Evolutionary conservation across 176 grass and related monocot genomes (phyloP), one percentile per base, ranked within the genome.

Genomic region (Coix lacrymajobi): DNA sequence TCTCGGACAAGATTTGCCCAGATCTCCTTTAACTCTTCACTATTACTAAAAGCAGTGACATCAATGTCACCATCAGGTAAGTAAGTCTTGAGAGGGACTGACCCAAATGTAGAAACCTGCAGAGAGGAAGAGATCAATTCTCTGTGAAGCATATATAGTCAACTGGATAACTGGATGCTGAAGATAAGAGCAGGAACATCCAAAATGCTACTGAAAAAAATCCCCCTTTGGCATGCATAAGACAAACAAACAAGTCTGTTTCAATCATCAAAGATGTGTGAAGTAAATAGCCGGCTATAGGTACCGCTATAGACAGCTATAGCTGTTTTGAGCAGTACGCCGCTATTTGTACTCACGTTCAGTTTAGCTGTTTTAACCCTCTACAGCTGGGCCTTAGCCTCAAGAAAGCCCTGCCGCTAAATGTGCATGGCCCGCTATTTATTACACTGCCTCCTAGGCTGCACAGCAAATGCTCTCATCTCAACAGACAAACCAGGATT

Each of bases 21-120:
- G 66, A 78, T 82, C 77, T 91, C 90, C 80, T 97, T 97, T 70
- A 94, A 75, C 49, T 91, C 87, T 54, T 94, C 89, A 72, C 89
- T 89, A 79, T 89, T 58, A 81, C 88, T 91, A 82, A 94, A 87
- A 78, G 88, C 88, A 76, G 95, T 97, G 77, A 97, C 89, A 88
- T 97, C 95, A 79, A 97, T 97, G 69, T 97, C 95, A 89, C 95
- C 95, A 91, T 97, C 95, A 66, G 95, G 95, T 88, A 97, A 94
- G 80, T 97, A 97, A 17, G 95, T 97, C 92, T 94, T 97, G 17
- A 97, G 81, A 84, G 95, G 95, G 44, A 92, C 92, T n/a, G 95
- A 97, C 31, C 95, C 95, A 82, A 97, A 97, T 17, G 88, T 94
- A 77, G 85, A 94, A 83, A 97, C 92, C 95, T 97, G 80, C 26